Conservation (phyloP, 306 rosid species). For the Trifolium repens region DNA sequence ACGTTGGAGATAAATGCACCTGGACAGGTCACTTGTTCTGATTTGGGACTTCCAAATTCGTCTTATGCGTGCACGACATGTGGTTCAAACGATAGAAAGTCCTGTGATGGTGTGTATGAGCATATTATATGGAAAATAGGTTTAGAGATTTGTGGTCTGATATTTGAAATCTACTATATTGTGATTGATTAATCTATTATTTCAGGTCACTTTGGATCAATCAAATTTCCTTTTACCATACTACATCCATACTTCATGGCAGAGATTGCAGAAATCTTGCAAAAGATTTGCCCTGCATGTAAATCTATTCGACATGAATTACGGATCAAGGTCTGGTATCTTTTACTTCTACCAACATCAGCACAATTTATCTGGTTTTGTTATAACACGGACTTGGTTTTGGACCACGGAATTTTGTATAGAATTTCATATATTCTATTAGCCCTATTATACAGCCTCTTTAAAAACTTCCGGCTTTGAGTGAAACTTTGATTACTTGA, state of each 20-base stretch:
- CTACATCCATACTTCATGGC: constrained; percentile 82
- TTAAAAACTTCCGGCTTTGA: background rate
- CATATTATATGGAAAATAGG: constrained; percentile 32
- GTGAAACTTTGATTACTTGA: background rate
- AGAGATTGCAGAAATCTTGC: constrained; percentile 78
- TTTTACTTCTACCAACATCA: constrained; percentile 37
- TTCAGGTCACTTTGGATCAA: constrained; percentile 89
- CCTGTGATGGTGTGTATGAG: constrained; percentile 74
- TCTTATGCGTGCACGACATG: constrained; percentile 75
- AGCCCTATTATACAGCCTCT: background rate
- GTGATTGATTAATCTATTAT: constrained; percentile 44
- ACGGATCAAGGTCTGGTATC: constrained; percentile 73
- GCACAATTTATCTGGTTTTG: background rate
- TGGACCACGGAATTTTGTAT: constrained; percentile 10
- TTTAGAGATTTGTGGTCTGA: constrained; percentile 31
- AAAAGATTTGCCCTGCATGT: constrained; percentile 86
- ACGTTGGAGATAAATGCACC: constrained; percentile 56
- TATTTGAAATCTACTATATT: constrained; percentile 14
- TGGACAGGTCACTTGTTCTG: constrained; percentile 76
- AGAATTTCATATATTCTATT: constrained; percentile 18
- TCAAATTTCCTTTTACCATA: constrained; percentile 66
- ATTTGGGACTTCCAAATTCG: constrained; percentile 85
- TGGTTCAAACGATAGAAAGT: constrained; percentile 58
- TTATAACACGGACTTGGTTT: background rate
- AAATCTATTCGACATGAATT: constrained; percentile 61